These are phyloP conservation scores for Chenopodium formosanum DNA, from an alignment of 148 eudicot species.

Conservation along the genomic window DNA sequence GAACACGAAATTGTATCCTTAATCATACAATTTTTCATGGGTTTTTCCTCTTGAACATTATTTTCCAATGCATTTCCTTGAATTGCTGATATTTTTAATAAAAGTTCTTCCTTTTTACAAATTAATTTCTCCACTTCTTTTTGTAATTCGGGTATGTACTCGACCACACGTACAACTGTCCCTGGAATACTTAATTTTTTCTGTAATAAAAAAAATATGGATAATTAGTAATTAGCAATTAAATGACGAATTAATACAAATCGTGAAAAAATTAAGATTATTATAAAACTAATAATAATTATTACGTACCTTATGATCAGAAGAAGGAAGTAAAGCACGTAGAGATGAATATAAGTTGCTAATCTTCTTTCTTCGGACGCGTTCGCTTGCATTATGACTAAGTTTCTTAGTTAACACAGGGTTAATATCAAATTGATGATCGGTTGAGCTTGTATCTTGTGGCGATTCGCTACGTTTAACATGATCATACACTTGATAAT, in stretches of 20 bases:
- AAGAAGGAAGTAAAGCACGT: conserved; percentile 43
- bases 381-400: conserved; percentile 63
- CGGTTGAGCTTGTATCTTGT: conserved; percentile 4
- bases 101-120: conserved; percentile 44
- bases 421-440: conserved; percentile 11
- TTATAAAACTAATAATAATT: too few species aligned
- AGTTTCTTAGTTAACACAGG: conserved; percentile 39
- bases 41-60: neutral
- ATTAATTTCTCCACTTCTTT: conserved; percentile 52
- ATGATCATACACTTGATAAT: neutral
- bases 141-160: conserved; percentile 80
- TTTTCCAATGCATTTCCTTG: neutral
- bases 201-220: conserved; percentile 80
- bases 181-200: conserved; percentile 69
- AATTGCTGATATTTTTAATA: conserved; percentile 13
- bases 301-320: conserved; percentile 40
- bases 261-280: neutral
- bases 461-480: conserved; percentile 12
- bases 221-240: conserved; percentile 3
- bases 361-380: conserved; percentile 62
- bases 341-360: conserved; percentile 51
- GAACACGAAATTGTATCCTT: neutral
- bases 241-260: neutral
- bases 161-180: conserved; percentile 56
- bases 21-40: neutral